phyloP scores from a whole-genome alignment of 805 yeast species.

The Kregervanrija delftensis region DNA sequence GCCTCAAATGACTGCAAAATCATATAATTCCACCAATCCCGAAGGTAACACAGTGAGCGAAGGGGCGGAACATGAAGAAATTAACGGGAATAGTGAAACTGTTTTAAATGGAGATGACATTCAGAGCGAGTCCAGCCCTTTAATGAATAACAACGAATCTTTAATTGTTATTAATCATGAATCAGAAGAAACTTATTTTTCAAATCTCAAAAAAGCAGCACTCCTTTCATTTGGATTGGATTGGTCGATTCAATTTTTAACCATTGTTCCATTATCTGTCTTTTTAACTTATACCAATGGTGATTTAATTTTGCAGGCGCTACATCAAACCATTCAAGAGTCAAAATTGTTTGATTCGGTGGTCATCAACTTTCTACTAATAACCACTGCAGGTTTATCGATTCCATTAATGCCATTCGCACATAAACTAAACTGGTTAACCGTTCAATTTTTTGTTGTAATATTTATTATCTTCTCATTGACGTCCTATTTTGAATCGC shows the following conservation, averaged over 20 bases:
- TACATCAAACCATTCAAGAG: conserved; percentile 69
- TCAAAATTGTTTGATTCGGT: conserved; percentile 36
- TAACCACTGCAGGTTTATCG: conserved; percentile 19
- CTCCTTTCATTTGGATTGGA: conserved; percentile 55
- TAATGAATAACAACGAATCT: conserved; percentile 7
- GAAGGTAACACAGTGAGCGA: not conserved
- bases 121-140: conserved; percentile 4
- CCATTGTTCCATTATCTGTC: conserved; percentile 59
- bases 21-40: not conserved
- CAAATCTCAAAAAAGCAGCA: conserved; percentile 24
- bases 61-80: conserved; percentile 10
- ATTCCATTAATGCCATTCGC: conserved; percentile 60
- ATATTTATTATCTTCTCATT: conserved; percentile 33
- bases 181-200: conserved; percentile 19
- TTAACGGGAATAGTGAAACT: conserved; percentile 7
- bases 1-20: not conserved
- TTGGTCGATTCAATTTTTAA: conserved; percentile 71
- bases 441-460: conserved; percentile 37
- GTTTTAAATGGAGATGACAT: not conserved
- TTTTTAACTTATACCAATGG: conserved; percentile 49
- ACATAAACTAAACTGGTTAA: conserved; percentile 54
- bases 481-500: conserved; percentile 34
- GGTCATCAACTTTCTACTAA: conserved; percentile 28
- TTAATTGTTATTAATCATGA: conserved; percentile 22
- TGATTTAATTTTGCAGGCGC: conserved; percentile 51